Base-by-base conservation (phyloP, 108 stramenopile species). In the Cyclotella choctawhatcheeana region DNA sequence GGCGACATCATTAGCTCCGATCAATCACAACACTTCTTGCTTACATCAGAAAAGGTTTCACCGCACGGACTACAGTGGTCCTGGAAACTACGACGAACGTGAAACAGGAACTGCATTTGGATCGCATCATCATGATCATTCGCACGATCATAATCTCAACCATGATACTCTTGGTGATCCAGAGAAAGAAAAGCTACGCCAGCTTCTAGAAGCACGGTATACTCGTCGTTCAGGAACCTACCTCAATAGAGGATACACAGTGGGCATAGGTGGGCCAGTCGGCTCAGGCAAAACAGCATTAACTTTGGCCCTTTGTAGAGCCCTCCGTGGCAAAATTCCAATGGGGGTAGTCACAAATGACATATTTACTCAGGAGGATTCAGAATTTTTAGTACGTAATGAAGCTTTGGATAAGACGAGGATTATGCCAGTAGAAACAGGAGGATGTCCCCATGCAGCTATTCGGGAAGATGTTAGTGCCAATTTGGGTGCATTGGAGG, bases 361-460 rank as follows among this genome's bases (percentile, higher is more conserved):
- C 52, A 99, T 99, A 45, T 99, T 99, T 71, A 99, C 98, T 4
- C 92, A 92, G 61, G 98, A 99, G 83, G 98, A 99, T 84, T 93
- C 90, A 32, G 95, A 99, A 77, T 99, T 99, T 64, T 86, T 99
- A 33, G 80, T 77, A 0, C 79, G 93, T 2, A 80, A 94, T 43
- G 52, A 83, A 21, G 98, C 93, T 3, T 87, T 99, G 61, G 83
- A 82, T 1, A 61, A 76, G 12, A 64, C 82, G 18, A 82, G 93
- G 53, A 98, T 99, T 60, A 52, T 76, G 27, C 96, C 98, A 12
- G 97, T 99, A 34, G 98, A 99, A 71, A 99, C 98, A 16, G 98
- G 98, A 25, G 98, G 98, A 6, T 98, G 98, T 85, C 98, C 98
- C 6, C 98, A 99, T 83, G 98, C 98, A 5, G 94, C 92, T 2